Evolutionary conservation across 345 rosid species (phyloP), one percentile per base, ranked within the genome.

Genomic region (Hibiscus tridactylites): DNA sequence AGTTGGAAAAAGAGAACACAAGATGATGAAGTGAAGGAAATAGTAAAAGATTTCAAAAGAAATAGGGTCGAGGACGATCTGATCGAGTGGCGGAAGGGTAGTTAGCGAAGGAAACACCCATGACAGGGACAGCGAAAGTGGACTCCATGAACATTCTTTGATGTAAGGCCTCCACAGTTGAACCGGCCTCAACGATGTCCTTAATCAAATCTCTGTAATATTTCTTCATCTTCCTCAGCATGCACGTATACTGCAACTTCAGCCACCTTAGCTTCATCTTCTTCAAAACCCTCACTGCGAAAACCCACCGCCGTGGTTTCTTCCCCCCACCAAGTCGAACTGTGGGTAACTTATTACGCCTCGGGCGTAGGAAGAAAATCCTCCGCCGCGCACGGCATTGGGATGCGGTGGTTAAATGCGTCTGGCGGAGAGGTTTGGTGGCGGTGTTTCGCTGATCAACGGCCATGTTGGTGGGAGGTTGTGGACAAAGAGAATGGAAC

Each of bases 271-370:
- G 47, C 70, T 86, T 86, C 75, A 86, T 81, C 76, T 75, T 85
- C 68, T 81, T 79, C 56, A 87, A 62, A 75, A 88, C 46, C 65
- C 66, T 82, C 74, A 71, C 42, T 15, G 88, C 5, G 37, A 82
- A 74, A 2, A 79, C 39, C 62, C 81, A 81, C 46, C 82, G 57
- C 24, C 77, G 74, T 4, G 77, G 64, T 73, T 77, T 81, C 31
- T 73, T 83, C 9, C 90, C 79, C 6, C 90, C 80, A 0, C 98
- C 98, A 0, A 93, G 90, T 5, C 88, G 88, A 9, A 89, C 75
- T 0, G 85, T 74, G 0, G 86, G 84, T 10, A 79, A 76, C 58
- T 85, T 87, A 0, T 86, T 87, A 1, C 92, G 78, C 21, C 85
- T 81, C 1, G 5, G 13, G 62, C 88, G 87, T 4, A 81, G 75